Evolutionary conservation across 257 asterid genomes (phyloP).

Genomic region (Solanum paucissectum): DNA sequence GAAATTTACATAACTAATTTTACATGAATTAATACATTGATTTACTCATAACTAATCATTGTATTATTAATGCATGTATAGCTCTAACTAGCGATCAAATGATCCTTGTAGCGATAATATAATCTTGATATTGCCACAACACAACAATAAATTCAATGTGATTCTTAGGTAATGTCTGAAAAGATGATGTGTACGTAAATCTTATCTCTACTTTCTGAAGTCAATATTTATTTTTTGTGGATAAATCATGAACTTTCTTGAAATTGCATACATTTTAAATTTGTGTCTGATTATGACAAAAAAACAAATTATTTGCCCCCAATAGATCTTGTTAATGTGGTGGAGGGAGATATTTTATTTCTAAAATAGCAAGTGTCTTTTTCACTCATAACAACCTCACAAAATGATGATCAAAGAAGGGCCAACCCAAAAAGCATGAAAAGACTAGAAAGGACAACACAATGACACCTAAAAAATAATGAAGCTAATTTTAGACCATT

Average conservation of each 20-base stretch:
- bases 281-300: background rate
- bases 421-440: background rate
- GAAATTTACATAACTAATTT: too few relatives aligned
- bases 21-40: too few relatives aligned
- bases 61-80: too few relatives aligned
- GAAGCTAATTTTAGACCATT: background rate
- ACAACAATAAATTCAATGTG: too few relatives aligned
- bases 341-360: background rate
- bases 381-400: background rate
- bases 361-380: background rate
- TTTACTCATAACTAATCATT: too few relatives aligned
- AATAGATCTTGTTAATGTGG: background rate
- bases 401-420: background rate
- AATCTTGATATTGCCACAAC: background rate
- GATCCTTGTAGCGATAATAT: too few relatives aligned
- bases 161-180: too few relatives aligned
- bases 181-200: too few relatives aligned
- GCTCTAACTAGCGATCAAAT: background rate
- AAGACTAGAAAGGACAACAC: background rate
- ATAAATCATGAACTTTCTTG: background rate
- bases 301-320: background rate
- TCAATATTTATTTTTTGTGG: too few relatives aligned
- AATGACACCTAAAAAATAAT: background rate
- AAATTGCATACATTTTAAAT: background rate
- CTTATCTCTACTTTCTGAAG: too few relatives aligned